Percentiles rank a stretch among this genome's conserved stretches.
Conservation (phyloP, 75 land plant species). For the Cunninghamia lanceolata region DNA sequence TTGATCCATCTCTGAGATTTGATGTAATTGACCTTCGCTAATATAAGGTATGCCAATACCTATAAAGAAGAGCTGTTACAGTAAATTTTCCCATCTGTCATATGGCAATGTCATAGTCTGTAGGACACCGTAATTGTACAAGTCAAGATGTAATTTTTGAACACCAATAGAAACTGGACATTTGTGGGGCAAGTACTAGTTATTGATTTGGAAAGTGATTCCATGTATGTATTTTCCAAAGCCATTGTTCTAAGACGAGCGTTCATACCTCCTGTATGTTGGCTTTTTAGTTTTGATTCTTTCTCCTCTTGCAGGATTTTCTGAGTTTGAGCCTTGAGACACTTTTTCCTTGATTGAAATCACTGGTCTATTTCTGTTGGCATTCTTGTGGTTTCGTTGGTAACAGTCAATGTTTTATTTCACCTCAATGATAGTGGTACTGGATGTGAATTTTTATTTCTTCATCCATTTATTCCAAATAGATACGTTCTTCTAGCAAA, state of each 20-base stretch:
- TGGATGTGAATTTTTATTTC: not conserved
- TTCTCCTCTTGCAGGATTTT: not conserved
- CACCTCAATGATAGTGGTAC: not conserved
- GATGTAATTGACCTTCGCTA: constrained; percentile 86
- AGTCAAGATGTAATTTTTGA: not conserved
- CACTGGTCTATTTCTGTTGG: not conserved
- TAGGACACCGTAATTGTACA: not conserved
- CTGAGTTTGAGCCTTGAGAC: not conserved
- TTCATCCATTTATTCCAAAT: not conserved
- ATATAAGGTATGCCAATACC: constrained; percentile 1
- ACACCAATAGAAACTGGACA: not conserved
- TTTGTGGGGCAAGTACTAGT: not conserved
- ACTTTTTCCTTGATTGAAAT: not conserved
- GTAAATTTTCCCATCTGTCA: not conserved
- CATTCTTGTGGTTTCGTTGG: not conserved
- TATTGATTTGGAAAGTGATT: not conserved
- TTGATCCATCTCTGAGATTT: constrained; percentile 68
- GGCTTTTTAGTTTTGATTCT: not conserved
- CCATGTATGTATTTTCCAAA: not conserved
- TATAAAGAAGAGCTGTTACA: not conserved
- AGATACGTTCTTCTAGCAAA: not conserved
- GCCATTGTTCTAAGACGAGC: not conserved
- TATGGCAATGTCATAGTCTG: not conserved
- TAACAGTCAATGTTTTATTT: not conserved
- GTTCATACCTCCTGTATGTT: not conserved